Evolutionary conservation across 208 protist genomes (phyloP).

Genomic region (Crithidia acanthocephali): DNA sequence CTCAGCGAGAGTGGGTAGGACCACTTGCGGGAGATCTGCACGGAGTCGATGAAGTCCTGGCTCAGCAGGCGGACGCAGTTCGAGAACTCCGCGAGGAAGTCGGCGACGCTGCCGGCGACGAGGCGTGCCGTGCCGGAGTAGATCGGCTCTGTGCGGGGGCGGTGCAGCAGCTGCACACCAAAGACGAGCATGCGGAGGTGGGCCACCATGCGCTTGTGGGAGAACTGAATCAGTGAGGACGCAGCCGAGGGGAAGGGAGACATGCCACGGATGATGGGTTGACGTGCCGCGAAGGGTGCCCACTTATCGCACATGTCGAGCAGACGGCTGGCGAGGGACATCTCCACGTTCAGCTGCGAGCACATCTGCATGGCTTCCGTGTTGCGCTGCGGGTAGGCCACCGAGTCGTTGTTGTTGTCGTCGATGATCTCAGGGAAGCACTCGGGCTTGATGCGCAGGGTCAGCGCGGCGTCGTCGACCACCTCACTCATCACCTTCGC

Average conservation of each 20-base stretch:
- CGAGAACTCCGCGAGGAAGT: slow-evolving; percentile 39
- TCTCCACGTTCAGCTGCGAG: slow-evolving; percentile 37
- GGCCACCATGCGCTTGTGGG: slow-evolving; percentile 32
- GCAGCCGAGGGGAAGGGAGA: slow-evolving; percentile 25
- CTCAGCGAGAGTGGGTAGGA: slow-evolving; percentile 33
- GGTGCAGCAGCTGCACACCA: slow-evolving; percentile 40
- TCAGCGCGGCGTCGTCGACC: slow-evolving; percentile 39
- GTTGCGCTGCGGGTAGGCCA: slow-evolving; percentile 11
- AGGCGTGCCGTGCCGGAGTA: slow-evolving; percentile 5
- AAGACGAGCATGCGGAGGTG: slow-evolving; percentile 39
- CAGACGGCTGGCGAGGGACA: slow-evolving; percentile 22
- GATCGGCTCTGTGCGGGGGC: slow-evolving; percentile 22
- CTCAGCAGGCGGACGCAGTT: slow-evolving; percentile 26
- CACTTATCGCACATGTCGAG: slow-evolving; percentile 42
- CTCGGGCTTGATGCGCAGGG: slow-evolving; percentile 22
- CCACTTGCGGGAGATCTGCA: slow-evolving; percentile 39
- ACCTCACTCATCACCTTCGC: slow-evolving; percentile 39
- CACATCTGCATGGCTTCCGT: slow-evolving; percentile 42
- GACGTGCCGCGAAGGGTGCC: slow-evolving; percentile 30
- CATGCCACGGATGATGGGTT: slow-evolving; percentile 35
- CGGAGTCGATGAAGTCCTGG: slow-evolving; percentile 48
- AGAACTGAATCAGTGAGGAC: slow-evolving; percentile 17
- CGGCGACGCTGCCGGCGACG: slow-evolving; percentile 24
- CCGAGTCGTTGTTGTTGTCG: slow-evolving; percentile 4
- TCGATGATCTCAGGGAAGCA: slow-evolving; percentile 3